Base-by-base conservation (phyloP, 805 yeast species). In the Zygosaccharomyces bisporus region DNA sequence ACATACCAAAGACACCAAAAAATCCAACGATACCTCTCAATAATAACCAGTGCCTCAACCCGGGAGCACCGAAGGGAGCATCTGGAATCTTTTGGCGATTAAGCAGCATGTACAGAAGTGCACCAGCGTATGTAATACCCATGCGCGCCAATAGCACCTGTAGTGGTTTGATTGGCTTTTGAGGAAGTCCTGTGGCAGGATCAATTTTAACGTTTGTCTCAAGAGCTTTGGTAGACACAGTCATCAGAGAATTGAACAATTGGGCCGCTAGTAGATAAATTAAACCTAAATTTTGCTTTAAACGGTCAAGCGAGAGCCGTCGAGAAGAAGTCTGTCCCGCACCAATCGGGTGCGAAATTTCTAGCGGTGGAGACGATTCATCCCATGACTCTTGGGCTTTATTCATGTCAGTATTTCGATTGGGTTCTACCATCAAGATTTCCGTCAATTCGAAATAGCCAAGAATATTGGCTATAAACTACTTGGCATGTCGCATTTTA, bases 131-230 rank as follows among this genome's bases (percentile, higher is more conserved):
- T 0, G 96, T 90, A 46, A 87, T 74, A 17, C 67, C 41, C 96
- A 87, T 88, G 44, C 97, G 74, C 3, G 77, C 81, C 51, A 86
- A 75, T 31, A 89, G 69, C 43, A 89, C 83, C 62, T 88, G 95
- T 25, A 85, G 64, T 1, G 95, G 95, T 56, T 83, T 81, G 51
- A 87, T 75, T 4, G 86, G 84, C 13, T 67, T 49, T 4, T 44
- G 70, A 7, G 69, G 70, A 6, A 67, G 47, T 2, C 43, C 70
- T 4, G 69, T 69, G 1, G 40, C 46, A 10, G 40, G 32, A 8
- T 54, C 49, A 42, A 80, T 76, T 43, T 74, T 79, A n/a, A 74
- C 68, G 52, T 81, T 85, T 1, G 84, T 77, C 48, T 81, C 86
- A 39, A 87, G 65, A 13, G 87, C 65, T 58, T 86, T 83, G 50